Evolutionary conservation across 176 grass and related monocot genomes (phyloP).

Genomic region (barley (Hordeum vulgare)): MorexV3_pseudomolecules_assembly NC_058520.1:586449534-586450033

Average conservation of each 20-base stretch:
- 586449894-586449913: neutral
- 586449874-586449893: neutral
- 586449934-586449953: neutral
- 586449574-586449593: neutral
- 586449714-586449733: no score
- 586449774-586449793: neutral
- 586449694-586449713: neutral
- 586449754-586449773: neutral
- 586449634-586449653: neutral
- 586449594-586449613: neutral
- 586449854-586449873: neutral
- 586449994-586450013: constrained; percentile 59
- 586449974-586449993: constrained; percentile 51
- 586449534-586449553: constrained; percentile 54
- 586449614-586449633: neutral
- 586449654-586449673: neutral
- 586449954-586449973: constrained; percentile 81
- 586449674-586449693: neutral
- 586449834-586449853: neutral
- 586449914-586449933: neutral
- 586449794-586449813: neutral
- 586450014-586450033: constrained; percentile 58
- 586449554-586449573: neutral
- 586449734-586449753: neutral
- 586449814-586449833: neutral